phyloP scores from a whole-genome alignment of 1,284 basidiomycete genomes.

The Farysia itapuensis region DNA sequence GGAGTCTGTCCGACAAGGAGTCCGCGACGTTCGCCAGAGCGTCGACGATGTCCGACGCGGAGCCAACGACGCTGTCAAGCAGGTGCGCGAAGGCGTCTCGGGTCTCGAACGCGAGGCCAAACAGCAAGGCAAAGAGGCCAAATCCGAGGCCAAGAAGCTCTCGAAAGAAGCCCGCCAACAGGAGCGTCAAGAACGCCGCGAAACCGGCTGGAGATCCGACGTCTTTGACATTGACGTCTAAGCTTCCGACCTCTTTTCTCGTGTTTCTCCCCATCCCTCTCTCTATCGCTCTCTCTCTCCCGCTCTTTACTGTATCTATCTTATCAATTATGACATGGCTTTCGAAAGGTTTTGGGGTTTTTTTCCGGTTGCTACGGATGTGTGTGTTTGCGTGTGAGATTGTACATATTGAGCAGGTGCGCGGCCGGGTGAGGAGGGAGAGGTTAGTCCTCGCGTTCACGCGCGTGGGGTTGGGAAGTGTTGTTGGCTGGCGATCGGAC shows the following conservation, averaged over 20 bases:
- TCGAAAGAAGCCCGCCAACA: constrained; percentile 53
- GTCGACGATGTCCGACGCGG: constrained; percentile 16
- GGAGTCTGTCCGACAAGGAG: constrained; percentile 18
- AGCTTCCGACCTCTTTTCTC: neutral
- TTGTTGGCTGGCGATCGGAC: constrained; percentile 14
- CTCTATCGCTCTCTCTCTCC: too few relatives aligned
- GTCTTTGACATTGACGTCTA: constrained; percentile 57
- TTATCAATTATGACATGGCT: too few relatives aligned
- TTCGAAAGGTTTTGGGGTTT: too few relatives aligned
- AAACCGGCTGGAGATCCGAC: constrained; percentile 61
- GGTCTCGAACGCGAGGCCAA: constrained; percentile 40
- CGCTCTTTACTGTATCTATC: too few relatives aligned
- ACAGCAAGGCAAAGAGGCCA: constrained; percentile 29
- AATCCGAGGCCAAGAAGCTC: constrained; percentile 44
- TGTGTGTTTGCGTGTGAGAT: too few relatives aligned
- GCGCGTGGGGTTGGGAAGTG: neutral
- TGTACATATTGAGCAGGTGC: too few relatives aligned
- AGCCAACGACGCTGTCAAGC: constrained; percentile 24
- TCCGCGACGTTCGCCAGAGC: constrained; percentile 8
- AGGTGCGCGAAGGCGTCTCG: constrained; percentile 26
- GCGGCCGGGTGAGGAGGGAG: neutral
- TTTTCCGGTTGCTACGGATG: too few relatives aligned
- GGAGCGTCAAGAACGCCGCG: constrained; percentile 56
- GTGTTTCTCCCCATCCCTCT: neutral
- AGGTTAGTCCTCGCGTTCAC: neutral